Conservation (phyloP, 2,329 filamentous ascomycete species). For the Diaporthe vaccinii region DNA sequence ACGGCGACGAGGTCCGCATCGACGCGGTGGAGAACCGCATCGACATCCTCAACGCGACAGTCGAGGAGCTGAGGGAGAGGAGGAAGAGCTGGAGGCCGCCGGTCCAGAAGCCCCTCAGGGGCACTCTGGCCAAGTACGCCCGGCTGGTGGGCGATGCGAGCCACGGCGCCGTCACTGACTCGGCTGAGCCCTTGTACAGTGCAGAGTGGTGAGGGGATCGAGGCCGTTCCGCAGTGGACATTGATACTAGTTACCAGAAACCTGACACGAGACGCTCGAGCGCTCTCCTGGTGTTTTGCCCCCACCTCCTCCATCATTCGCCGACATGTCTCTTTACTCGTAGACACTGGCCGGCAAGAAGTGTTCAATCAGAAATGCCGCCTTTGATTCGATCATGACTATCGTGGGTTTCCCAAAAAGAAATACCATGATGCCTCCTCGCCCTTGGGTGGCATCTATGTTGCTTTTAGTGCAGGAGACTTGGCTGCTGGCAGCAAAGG, state of each 20-base stretch:
- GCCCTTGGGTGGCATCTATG: not conserved
- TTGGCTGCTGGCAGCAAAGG: not conserved
- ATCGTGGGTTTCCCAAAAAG: not conserved
- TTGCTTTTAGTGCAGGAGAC: not conserved
- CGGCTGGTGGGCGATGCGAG: constrained; percentile 90
- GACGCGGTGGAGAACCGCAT: constrained; percentile 87
- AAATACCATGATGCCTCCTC: not conserved
- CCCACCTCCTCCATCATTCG: constrained; percentile 36
- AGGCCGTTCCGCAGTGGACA: not conserved
- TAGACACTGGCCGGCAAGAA: not conserved
- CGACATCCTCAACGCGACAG: constrained; percentile 71
- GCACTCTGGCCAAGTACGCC: constrained; percentile 91
- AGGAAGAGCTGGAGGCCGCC: constrained; percentile 76
- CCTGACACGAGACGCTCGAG: not conserved
- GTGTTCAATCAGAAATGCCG: not conserved
- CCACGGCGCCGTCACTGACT: constrained; percentile 90
- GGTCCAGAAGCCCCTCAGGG: constrained; percentile 80
- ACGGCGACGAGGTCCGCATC: constrained; percentile 89
- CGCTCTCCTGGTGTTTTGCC: not conserved
- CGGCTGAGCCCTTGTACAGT: constrained; percentile 45
- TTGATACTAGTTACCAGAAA: not conserved
- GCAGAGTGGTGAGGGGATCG: constrained; percentile 40
- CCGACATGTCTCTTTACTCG: not conserved
- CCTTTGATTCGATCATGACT: not conserved
- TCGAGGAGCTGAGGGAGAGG: constrained; percentile 75